These are phyloP conservation scores for Vitis rupestris DNA, from an alignment of 164 flowering plant genomes.

Conservation along the genomic window DNA sequence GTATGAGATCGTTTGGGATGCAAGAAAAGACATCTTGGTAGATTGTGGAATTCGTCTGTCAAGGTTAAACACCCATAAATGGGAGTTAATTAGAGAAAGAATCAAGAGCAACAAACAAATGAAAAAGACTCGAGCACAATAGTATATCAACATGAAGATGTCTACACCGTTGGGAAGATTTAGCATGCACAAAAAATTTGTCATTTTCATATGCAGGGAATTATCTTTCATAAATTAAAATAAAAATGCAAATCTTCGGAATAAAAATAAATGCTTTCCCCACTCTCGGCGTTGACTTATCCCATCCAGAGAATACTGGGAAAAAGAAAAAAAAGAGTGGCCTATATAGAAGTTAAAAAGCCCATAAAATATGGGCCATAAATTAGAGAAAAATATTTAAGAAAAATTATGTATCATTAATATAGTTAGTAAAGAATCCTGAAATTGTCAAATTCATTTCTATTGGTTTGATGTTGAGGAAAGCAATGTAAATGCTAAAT, in stretches of 20 bases:
- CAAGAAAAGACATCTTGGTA: constrained; percentile 95
- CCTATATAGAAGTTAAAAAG: background rate
- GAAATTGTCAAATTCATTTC: background rate
- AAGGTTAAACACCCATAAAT: background rate
- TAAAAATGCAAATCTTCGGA: too few species aligned
- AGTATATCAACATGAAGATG: background rate
- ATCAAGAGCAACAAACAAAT: background rate
- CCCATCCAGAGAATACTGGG: background rate
- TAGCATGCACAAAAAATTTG: background rate
- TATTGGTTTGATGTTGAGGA: background rate
- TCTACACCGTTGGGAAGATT: background rate
- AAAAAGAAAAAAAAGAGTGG: background rate
- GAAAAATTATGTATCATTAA: background rate
- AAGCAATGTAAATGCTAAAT: background rate
- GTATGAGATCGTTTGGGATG: constrained; percentile 85
- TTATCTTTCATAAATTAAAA: too few species aligned
- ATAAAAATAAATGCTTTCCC: too few species aligned
- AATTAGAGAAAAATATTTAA: background rate
- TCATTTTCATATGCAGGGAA: too few species aligned
- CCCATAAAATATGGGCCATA: background rate
- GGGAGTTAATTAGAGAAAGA: background rate
- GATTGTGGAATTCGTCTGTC: constrained; percentile 78
- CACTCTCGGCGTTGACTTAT: too few species aligned
- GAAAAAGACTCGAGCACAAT: background rate
- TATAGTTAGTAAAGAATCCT: background rate